These are phyloP conservation scores for Penicillium turbatum DNA, from an alignment of 495 filamentous ascomycete genomes.

Conservation along the genomic window DNA sequence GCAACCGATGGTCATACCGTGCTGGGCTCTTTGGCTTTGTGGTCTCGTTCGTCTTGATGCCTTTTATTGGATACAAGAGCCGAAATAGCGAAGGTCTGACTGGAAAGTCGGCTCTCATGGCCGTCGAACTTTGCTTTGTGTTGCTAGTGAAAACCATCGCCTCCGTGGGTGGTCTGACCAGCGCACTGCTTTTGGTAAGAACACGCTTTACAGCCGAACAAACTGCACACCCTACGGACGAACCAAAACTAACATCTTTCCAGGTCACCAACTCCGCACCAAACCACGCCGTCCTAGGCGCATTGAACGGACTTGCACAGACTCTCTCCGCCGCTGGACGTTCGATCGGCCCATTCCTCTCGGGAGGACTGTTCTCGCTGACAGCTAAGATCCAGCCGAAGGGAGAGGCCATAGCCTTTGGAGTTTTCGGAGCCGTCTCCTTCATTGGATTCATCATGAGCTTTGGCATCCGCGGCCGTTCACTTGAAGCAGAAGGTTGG, in stretches of 20 bases:
- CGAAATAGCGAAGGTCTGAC: slow-evolving; percentile 44
- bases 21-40: slow-evolving; percentile 77
- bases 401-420: slow-evolving; percentile 82
- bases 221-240: no score
- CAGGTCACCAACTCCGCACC: slow-evolving; percentile 92
- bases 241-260: slow-evolving; percentile 8
- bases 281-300: slow-evolving; percentile 79
- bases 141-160: slow-evolving; percentile 85
- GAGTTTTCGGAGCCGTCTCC: slow-evolving; percentile 72
- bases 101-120: slow-evolving; percentile 59
- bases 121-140: slow-evolving; percentile 67
- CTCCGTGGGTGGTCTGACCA: slow-evolving; percentile 83
- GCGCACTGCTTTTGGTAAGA: slow-evolving; percentile 77
- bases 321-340: slow-evolving; percentile 88
- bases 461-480: slow-evolving; percentile 60
- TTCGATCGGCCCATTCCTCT: slow-evolving; percentile 82
- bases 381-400: slow-evolving; percentile 64
- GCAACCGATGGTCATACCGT: slow-evolving; percentile 80
- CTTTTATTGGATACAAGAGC: slow-evolving; percentile 76
- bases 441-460: slow-evolving; percentile 74
- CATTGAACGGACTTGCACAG: slow-evolving; percentile 90
- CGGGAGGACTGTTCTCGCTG: slow-evolving; percentile 76
- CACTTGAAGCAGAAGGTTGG: slow-evolving; percentile 59
- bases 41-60: slow-evolving; percentile 79
- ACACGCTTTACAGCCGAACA: not conserved